Percentiles rank a stretch among this genome's conserved stretches.
Conservation (phyloP, 225 moss, liverwort and hornwort genomes). For the Pseudoscleropodium purum region DNA sequence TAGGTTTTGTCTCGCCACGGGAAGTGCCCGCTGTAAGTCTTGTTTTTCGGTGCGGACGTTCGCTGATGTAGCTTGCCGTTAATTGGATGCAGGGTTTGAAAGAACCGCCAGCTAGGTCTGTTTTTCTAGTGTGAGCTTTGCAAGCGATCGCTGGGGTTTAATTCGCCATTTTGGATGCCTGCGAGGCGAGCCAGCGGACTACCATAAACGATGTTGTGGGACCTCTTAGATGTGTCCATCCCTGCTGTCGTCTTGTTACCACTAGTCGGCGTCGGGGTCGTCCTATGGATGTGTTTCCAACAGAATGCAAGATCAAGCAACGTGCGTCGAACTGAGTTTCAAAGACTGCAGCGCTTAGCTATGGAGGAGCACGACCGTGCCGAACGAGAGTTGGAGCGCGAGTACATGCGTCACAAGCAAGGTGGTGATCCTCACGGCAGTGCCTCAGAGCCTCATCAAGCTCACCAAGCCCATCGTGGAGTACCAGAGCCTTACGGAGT, state of each 20-base stretch:
- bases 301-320: conserved; percentile 21
- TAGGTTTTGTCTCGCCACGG: neutral
- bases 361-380: conserved; percentile 68
- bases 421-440: neutral
- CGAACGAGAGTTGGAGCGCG: conserved; percentile 64
- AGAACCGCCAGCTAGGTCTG: neutral
- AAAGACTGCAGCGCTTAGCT: conserved; percentile 51
- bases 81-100: conserved; percentile 25
- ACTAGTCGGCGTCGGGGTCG: conserved; percentile 2
- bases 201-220: conserved; percentile 19
- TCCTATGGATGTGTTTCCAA: conserved; percentile 24
- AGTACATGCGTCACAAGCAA: conserved; percentile 44
- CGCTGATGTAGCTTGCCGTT: neutral
- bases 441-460: neutral
- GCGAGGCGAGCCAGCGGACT: neutral
- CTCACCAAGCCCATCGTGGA: neutral
- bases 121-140: neutral
- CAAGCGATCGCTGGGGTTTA: neutral
- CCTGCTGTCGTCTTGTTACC: conserved; percentile 43
- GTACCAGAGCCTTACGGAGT: neutral
- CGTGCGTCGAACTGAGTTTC: conserved; percentile 50
- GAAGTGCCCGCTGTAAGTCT: neutral
- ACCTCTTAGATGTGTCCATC: conserved; percentile 28
- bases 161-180: conserved; percentile 8
- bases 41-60: neutral